phyloP scores from a whole-genome alignment of 1,284 basidiomycete genomes.

The Cutaneotrichosporon cavernicola region DNA sequence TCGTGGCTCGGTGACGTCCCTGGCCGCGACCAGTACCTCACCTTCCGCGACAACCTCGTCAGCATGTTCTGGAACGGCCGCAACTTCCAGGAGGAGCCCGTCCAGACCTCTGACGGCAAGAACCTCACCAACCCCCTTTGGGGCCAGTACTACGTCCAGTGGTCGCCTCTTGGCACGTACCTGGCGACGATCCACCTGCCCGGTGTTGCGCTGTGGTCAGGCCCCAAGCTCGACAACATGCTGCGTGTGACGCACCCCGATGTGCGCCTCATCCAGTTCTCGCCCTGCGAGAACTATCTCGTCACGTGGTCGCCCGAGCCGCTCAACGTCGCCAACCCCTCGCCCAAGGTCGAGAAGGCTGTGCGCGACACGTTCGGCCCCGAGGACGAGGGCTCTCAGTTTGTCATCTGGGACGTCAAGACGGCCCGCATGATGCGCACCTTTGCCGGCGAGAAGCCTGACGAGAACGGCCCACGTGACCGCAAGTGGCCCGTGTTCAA shows the following conservation, averaged over 20 bases:
- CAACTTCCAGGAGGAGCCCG: conserved; percentile 79
- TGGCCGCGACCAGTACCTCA: conserved; percentile 94
- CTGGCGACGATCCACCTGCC: conserved; percentile 92
- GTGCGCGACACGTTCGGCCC: conserved; percentile 60
- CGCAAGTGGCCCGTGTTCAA: conserved; percentile 84
- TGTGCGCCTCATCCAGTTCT: conserved; percentile 96
- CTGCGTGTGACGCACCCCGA: conserved; percentile 88
- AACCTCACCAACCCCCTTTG: conserved; percentile 62
- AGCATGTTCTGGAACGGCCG: conserved; percentile 92
- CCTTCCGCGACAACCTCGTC: conserved; percentile 89
- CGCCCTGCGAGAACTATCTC: conserved; percentile 93
- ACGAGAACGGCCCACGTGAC: conserved; percentile 57
- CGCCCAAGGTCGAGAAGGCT: conserved; percentile 55
- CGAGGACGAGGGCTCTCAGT: conserved; percentile 93
- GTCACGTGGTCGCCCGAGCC: conserved; percentile 98
- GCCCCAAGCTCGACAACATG: conserved; percentile 55
- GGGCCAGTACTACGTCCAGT: conserved; percentile 96
- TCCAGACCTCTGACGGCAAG: conserved; percentile 59
- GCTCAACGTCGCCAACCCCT: conserved; percentile 76
- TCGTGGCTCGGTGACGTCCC: conserved; percentile 90
- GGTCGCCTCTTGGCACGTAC: conserved; percentile 95
- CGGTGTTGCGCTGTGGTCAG: conserved; percentile 95
- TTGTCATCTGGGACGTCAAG: conserved; percentile 97
- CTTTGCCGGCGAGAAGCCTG: conserved; percentile 65
- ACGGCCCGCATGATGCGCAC: conserved; percentile 89